These are phyloP conservation scores for Ramichloridium luteum DNA, from an alignment of 2,329 filamentous ascomycete species.

Conservation along the genomic window DNA sequence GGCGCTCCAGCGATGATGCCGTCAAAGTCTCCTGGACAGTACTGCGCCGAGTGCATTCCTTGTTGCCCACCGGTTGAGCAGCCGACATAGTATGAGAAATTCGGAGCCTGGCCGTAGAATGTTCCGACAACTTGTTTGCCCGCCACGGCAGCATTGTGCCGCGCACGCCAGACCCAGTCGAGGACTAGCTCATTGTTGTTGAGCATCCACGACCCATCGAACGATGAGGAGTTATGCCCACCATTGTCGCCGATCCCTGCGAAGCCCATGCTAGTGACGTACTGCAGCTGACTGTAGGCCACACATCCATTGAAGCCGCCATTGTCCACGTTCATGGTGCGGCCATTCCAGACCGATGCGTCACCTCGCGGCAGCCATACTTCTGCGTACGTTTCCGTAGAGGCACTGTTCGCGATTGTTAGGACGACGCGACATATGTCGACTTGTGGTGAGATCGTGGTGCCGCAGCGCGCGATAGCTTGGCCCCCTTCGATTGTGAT, in stretches of 20 bases:
- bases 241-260: slow-evolving; percentile 24
- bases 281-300: slow-evolving; percentile 22
- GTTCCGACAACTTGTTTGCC: slow-evolving; percentile 23
- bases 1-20: slow-evolving; percentile 36
- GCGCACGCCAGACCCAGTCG: slow-evolving; percentile 24
- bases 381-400: slow-evolving; percentile 32
- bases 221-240: slow-evolving; percentile 23
- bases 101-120: slow-evolving; percentile 28
- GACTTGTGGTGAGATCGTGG: slow-evolving; percentile 15
- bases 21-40: slow-evolving; percentile 37
- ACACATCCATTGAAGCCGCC: slow-evolving; percentile 25
- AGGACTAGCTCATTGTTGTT: slow-evolving; percentile 22
- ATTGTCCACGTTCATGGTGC: slow-evolving; percentile 26
- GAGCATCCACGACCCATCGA: slow-evolving; percentile 20
- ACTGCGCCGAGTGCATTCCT: slow-evolving; percentile 34
- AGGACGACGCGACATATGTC: slow-evolving; percentile 32
- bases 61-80: slow-evolving; percentile 40
- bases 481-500: slow-evolving; percentile 18
- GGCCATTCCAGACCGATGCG: slow-evolving; percentile 21
- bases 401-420: slow-evolving; percentile 28
- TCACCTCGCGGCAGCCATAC: slow-evolving; percentile 34
- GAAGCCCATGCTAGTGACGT: slow-evolving; percentile 22
- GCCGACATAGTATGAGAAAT: slow-evolving; percentile 36
- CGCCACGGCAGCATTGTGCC: slow-evolving; percentile 21
- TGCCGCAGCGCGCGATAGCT: slow-evolving; percentile 14